A percentile compares a stretch with the other conserved stretches of the same genome.
Evolutionary conservation across 2,329 filamentous ascomycete species (phyloP).

Genomic region (Metarhizium rileyi): DNA sequence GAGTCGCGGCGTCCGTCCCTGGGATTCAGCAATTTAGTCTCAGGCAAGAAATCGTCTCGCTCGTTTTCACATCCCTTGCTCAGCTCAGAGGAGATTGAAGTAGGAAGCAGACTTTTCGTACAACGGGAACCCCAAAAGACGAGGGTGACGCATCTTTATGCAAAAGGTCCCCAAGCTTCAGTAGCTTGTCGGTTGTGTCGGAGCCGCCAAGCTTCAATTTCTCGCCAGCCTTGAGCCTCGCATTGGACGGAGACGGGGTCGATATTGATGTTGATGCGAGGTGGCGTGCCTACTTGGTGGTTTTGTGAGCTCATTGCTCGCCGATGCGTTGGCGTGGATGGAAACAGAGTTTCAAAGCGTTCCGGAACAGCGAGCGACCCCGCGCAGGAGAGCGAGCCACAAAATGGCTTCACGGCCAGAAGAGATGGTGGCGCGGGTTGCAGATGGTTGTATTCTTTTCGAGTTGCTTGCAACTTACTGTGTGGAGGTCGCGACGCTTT

Average conservation of each 20-base stretch:
- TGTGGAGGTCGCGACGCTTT: no score
- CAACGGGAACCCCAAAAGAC: no score
- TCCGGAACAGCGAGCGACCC: no score
- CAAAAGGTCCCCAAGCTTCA: neutral
- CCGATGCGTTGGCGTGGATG: neutral
- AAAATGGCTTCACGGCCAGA: no score
- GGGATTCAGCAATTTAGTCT: neutral
- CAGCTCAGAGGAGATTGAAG: no score
- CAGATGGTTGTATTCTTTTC: no score
- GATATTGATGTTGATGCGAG: neutral
- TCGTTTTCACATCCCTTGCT: neutral
- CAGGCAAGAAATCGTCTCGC: neutral
- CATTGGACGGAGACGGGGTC: neutral
- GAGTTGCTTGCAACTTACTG: no score
- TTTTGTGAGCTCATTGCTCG: neutral
- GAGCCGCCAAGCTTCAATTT: neutral
- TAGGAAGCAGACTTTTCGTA: neutral
- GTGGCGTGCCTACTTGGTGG: neutral
- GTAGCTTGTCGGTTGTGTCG: neutral
- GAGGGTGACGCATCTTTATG: neutral
- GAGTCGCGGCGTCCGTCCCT: neutral
- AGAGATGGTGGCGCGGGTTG: no score
- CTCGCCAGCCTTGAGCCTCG: neutral
- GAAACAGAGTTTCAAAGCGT: neutral
- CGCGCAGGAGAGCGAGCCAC: no score